phyloP scores from a whole-genome alignment of 2,329 filamentous ascomycete species.

The Colletotrichum lentis region DNA sequence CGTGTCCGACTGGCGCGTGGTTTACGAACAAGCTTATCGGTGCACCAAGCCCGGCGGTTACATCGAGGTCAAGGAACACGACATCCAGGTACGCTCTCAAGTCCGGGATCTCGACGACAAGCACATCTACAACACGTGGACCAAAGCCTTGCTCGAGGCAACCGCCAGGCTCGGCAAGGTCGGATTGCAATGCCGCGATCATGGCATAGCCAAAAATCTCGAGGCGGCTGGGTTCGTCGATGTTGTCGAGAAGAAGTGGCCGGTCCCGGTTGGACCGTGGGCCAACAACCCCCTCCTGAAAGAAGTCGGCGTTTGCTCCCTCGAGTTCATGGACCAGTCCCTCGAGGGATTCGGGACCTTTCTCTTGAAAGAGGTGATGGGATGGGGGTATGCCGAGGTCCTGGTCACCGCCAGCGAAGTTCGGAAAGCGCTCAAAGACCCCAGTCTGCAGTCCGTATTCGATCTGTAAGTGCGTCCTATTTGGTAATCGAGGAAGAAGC shows the following conservation, averaged over 20 bases:
- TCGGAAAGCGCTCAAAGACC: constrained; percentile 15
- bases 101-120: constrained; percentile 29
- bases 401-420: constrained; percentile 41
- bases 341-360: constrained; percentile 44
- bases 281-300: constrained; percentile 25
- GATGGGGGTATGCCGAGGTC: constrained; percentile 43
- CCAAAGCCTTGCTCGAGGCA: constrained; percentile 43
- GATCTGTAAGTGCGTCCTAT: constrained; percentile 13
- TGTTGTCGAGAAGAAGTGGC: constrained; percentile 34
- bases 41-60: constrained; percentile 57
- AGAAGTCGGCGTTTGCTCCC: constrained; percentile 37
- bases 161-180: constrained; percentile 45
- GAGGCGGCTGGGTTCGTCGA: constrained; percentile 42
- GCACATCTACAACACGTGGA: constrained; percentile 39
- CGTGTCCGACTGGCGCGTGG: constrained; percentile 57
- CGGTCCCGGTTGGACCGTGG: constrained; percentile 37
- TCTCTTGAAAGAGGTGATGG: constrained; percentile 44
- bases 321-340: constrained; percentile 40
- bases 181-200: constrained; percentile 42
- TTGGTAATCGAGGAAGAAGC: background rate
- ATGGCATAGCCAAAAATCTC: constrained; percentile 39
- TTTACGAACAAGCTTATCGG: constrained; percentile 50
- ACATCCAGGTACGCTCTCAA: constrained; percentile 40
- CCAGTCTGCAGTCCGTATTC: background rate
- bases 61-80: constrained; percentile 40